Evolutionary conservation across 495 filamentous ascomycete genomes (phyloP).

Genomic region (Rhizodiscina lignyota): DNA sequence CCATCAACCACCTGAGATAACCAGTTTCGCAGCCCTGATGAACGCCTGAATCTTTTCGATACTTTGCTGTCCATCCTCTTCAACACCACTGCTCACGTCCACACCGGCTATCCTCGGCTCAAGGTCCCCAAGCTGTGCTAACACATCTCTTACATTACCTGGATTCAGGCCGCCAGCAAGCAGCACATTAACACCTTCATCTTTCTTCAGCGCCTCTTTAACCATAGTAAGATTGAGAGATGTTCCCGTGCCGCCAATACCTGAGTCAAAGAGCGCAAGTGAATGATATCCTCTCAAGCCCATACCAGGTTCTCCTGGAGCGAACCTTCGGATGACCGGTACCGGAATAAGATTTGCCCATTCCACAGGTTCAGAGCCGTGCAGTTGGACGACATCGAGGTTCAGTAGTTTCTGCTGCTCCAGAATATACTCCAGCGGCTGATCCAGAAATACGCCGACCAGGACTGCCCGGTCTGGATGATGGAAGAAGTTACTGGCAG

Average conservation of each 20-base stretch:
- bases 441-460: slow-evolving; percentile 89
- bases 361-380: slow-evolving; percentile 81
- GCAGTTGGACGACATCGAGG: slow-evolving; percentile 86
- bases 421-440: slow-evolving; percentile 66
- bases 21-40: slow-evolving; percentile 29
- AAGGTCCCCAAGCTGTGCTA: slow-evolving; percentile 38
- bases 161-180: slow-evolving; percentile 72
- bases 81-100: slow-evolving; percentile 89
- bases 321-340: slow-evolving; percentile 74
- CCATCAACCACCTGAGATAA: too few relatives aligned
- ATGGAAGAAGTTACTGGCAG: slow-evolving; percentile 42
- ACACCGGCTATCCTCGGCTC: slow-evolving; percentile 55
- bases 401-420: slow-evolving; percentile 53
- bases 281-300: slow-evolving; percentile 65
- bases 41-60: slow-evolving; percentile 70
- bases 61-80: slow-evolving; percentile 67
- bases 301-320: slow-evolving; percentile 51
- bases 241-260: slow-evolving; percentile 65
- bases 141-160: slow-evolving; percentile 49
- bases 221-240: slow-evolving; percentile 50
- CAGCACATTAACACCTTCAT: slow-evolving; percentile 49
- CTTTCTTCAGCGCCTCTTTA: slow-evolving; percentile 39
- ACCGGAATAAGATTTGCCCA: slow-evolving; percentile 79
- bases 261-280: slow-evolving; percentile 71
- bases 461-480: slow-evolving; percentile 52